Base-by-base conservation (phyloP, 441 rosid species). In the Aleurites moluccanus region DNA sequence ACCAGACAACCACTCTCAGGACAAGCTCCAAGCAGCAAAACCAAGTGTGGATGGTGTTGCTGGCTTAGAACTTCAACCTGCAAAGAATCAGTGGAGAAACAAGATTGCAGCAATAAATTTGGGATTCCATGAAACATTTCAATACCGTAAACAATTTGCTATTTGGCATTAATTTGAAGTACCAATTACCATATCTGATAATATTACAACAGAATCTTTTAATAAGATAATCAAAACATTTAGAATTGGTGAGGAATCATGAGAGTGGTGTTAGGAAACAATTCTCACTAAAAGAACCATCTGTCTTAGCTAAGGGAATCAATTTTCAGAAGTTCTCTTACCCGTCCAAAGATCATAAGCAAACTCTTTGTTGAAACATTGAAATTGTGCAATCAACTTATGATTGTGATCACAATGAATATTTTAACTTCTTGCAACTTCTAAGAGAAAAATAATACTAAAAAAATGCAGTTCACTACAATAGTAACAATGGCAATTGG, bases 11-110 rank as follows among this genome's bases (percentile, higher is more conserved):
- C n/a, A n/a, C n/a, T n/a, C n/a, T n/a, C n/a, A n/a, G n/a, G n/a
- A n/a, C 99, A 92, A 77, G 97, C 97, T 78, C 98, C 97, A 9
- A 92, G 91, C 38, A 94, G 88, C 85, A 91, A 81, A 80, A 94
- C 91, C 78, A 94, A 79, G 68, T 92, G 86, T 38, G 97, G 96
- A 67, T 92, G 97, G 72, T 81, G 90, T 52, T 91, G 81, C 75
- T 89, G 94, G 85, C 97, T 91, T 73, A 94, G 85, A 80, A 94
- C 88, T 82, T 92, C 94, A 67, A 94, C 89, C 99, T 92, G 82
- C 75, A 81, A 66, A 77, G 44, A 40, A 50, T 45, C 66, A 16
- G 57, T 3, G 45, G 38, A 67, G 10, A 59, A n/a, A 25, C 74
- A 53, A 33, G 28, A 57, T 9, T 44, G 23, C 42, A 70, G 60